Evolutionary conservation across 1,139 yeast genomes (phyloP), one percentile per base, ranked within the genome.

Genomic region (Blastobotrys capitulatus): DNA sequence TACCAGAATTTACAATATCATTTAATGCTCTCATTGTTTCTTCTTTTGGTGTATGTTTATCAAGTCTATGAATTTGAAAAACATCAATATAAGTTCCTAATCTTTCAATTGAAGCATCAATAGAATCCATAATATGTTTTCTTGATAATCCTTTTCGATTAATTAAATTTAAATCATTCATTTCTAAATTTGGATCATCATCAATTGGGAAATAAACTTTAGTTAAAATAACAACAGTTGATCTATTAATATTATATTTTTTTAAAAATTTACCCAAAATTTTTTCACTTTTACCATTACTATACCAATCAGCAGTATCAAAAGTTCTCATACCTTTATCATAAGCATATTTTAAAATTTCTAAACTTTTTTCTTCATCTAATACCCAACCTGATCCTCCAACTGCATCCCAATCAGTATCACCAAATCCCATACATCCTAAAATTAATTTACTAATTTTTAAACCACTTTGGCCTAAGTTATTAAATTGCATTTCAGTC

Each of bases 81-180:
- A 86, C 71, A 65, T 88, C 96, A 55, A 88, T 68, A 61, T 86
- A 86, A 0, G 95, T 84, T 18, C 77, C 66, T 50, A 88, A 72
- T 51, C 95, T 70, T 45, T 76, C 64, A n/a, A 73, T 73, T 6
- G 79, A 74, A 1, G 60, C 73, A 45, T 73, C 69, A 16, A 69
- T 78, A 1, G 81, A 80, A 57, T 77, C 81, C 34, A 77, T 56
- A 32, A 79, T 73, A 56, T 76, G 78, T 47, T 75, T 76, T 53
- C 79, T 61, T 1, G 79, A 74, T 29, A 74, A 60, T 0, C 79
- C 79, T 46, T 59, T 51, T 6, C 63, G 58, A 48, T 71, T 70
- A 44, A 65, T 41, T 47, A 61, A 52, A 70, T 74, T 38, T 71
- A 66, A 35, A 55, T 64, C 32, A 66, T 67, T 53, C 74, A 60